phyloP scores from a whole-genome alignment of 352 stramenopile genomes.

The Phytophthora fragariaefolia region DNA sequence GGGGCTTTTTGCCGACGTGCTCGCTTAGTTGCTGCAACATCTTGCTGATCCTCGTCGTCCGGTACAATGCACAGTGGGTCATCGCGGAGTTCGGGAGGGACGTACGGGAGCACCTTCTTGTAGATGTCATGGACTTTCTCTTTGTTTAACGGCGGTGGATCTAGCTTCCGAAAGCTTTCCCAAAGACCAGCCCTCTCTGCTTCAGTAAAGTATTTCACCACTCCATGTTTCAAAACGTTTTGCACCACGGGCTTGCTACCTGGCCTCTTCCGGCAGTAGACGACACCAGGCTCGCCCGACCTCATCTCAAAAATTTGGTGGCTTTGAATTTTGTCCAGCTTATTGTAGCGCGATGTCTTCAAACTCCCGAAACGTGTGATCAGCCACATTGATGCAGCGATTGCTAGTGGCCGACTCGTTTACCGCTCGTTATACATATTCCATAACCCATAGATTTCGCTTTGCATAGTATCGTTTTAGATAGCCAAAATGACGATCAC shows the following conservation, averaged over 20 bases:
- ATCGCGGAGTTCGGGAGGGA: neutral
- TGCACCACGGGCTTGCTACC: no score
- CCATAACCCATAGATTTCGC: neutral
- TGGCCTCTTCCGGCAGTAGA: no score
- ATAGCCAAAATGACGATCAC: slow-evolving; percentile 10
- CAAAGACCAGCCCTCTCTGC: neutral
- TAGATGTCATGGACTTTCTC: neutral
- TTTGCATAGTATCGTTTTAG: slow-evolving; percentile 13
- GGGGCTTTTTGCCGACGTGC: neutral
- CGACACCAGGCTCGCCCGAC: no score
- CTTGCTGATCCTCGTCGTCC: neutral
- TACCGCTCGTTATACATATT: neutral
- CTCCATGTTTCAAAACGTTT: no score
- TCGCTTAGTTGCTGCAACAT: neutral
- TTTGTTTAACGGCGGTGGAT: neutral
- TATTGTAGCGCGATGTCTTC: no score
- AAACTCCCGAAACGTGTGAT: no score
- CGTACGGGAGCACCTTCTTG: neutral
- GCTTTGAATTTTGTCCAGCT: no score
- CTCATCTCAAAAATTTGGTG: no score
- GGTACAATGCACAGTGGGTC: neutral
- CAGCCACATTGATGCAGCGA: no score
- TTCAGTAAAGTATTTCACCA: neutral
- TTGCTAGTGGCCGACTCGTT: neutral
- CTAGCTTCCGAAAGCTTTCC: neutral